Evolutionary conservation across 2,329 filamentous ascomycete species (phyloP).

Genomic region (Xylariomycetidae sp.): DNA sequence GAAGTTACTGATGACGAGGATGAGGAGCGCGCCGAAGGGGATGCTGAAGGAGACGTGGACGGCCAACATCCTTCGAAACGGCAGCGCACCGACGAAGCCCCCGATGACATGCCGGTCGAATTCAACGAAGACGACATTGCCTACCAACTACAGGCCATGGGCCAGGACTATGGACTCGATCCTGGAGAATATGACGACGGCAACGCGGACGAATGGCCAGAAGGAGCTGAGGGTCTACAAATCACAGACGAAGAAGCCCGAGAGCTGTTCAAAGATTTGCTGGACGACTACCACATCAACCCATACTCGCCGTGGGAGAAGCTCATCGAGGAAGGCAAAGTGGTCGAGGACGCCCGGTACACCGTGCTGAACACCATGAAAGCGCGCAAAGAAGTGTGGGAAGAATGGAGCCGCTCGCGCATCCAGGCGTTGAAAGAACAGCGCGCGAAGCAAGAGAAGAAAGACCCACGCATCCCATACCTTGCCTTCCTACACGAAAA

Average conservation of each 20-base stretch:
- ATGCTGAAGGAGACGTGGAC: constrained; percentile 47
- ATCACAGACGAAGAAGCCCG: constrained; percentile 71
- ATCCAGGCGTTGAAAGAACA: constrained; percentile 67
- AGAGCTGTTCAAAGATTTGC: constrained; percentile 75
- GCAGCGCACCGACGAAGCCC: constrained; percentile 37
- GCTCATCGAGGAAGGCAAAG: constrained; percentile 71
- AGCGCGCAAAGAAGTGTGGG: constrained; percentile 73
- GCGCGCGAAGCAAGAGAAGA: constrained; percentile 69
- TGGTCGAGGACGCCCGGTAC: constrained; percentile 84
- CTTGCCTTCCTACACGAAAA: constrained; percentile 73
- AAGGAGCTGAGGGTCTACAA: constrained; percentile 63
- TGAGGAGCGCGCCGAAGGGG: constrained; percentile 40
- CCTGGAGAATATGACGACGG: constrained; percentile 70
- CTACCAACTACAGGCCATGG: constrained; percentile 85
- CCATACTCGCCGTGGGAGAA: constrained; percentile 92
- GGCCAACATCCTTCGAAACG: constrained; percentile 42
- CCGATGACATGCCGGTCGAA: constrained; percentile 53
- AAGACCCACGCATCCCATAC: constrained; percentile 78
- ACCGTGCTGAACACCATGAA: constrained; percentile 77
- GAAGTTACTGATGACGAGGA: constrained; percentile 47
- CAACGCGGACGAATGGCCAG: constrained; percentile 55
- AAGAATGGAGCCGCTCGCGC: constrained; percentile 73
- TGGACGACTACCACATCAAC: constrained; percentile 75
- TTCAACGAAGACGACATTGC: constrained; percentile 94
- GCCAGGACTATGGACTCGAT: constrained; percentile 73